phyloP scores from a whole-genome alignment of 163 green algal genomes.

The Trebouxiophyceae sp. region DNA sequence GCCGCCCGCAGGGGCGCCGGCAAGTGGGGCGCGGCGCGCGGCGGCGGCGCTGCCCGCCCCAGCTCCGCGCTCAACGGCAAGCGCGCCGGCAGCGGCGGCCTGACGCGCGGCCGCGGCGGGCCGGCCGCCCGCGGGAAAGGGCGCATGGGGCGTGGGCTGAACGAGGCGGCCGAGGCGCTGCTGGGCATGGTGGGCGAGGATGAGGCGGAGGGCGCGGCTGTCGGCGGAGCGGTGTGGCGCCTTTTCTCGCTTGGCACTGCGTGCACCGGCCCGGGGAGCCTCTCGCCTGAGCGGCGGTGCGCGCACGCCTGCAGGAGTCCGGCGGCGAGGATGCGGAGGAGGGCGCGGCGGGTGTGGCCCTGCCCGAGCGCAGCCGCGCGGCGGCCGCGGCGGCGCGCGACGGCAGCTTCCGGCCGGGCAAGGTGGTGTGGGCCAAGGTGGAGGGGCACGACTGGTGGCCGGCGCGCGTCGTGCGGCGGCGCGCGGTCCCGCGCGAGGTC shows the following conservation, averaged over 20 bases:
- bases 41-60: background rate
- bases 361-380: background rate
- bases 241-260: no score
- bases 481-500: constrained; percentile 73
- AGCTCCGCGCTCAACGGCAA: background rate
- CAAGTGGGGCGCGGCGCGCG: no score
- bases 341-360: background rate
- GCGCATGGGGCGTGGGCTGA: constrained; percentile 23
- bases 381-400: background rate
- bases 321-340: constrained; percentile 13
- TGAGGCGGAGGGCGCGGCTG: constrained; percentile 21
- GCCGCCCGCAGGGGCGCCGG: no score
- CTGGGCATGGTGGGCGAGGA: constrained; percentile 52
- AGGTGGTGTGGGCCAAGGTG: constrained; percentile 87
- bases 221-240: no score
- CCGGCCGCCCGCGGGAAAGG: constrained; percentile 1
- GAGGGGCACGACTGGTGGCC: constrained; percentile 93
- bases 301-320: background rate
- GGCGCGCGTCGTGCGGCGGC: constrained; percentile 23
- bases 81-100: background rate
- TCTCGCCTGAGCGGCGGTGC: no score
- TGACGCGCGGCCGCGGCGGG: background rate
- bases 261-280: no score
- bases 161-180: constrained; percentile 69
- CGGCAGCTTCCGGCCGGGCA: constrained; percentile 49